Evolutionary conservation across 164 flowering plant species (phyloP).

Genomic region (Kingdonia uniflora): DNA sequence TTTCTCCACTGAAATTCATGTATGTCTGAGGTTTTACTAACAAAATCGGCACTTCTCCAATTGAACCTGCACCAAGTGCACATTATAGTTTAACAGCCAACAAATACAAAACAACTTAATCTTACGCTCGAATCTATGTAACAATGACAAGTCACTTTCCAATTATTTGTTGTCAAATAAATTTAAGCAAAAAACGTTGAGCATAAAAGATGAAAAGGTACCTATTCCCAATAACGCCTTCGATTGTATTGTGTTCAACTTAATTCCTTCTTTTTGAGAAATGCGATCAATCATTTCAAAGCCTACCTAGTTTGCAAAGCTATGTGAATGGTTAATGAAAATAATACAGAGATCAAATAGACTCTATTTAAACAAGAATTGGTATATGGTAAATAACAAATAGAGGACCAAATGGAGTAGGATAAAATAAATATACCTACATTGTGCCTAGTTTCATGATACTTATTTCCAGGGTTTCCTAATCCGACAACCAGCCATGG

Average conservation of each 20-base stretch:
- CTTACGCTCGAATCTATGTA: neutral
- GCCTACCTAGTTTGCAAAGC: slow-evolving; percentile 49
- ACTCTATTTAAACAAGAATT: neutral
- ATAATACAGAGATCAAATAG: neutral
- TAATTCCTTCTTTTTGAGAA: slow-evolving; percentile 58
- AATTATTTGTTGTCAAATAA: neutral
- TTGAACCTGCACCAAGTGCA: slow-evolving; percentile 64
- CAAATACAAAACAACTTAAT: neutral
- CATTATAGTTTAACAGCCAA: slow-evolving; percentile 15
- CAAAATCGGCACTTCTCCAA: slow-evolving; percentile 84
- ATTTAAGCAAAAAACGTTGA: too few species aligned
- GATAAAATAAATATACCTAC: slow-evolving; percentile 24
- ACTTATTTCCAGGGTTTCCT: slow-evolving; percentile 93
- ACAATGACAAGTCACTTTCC: neutral
- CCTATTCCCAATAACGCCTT: slow-evolving; percentile 93
- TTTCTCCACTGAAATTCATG: slow-evolving; percentile 94
- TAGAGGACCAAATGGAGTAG: neutral
- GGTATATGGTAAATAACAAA: neutral
- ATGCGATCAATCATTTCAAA: slow-evolving; percentile 95
- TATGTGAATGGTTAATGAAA: neutral
- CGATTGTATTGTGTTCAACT: slow-evolving; percentile 87
- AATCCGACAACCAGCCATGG: slow-evolving; percentile 95
- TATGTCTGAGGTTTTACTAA: slow-evolving; percentile 91
- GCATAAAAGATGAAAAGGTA: slow-evolving; percentile 15
- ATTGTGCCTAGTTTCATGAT: slow-evolving; percentile 93